Evolutionary conservation across 1,284 basidiomycete genomes (phyloP).

Genomic region (Malassezia restricta): DNA sequence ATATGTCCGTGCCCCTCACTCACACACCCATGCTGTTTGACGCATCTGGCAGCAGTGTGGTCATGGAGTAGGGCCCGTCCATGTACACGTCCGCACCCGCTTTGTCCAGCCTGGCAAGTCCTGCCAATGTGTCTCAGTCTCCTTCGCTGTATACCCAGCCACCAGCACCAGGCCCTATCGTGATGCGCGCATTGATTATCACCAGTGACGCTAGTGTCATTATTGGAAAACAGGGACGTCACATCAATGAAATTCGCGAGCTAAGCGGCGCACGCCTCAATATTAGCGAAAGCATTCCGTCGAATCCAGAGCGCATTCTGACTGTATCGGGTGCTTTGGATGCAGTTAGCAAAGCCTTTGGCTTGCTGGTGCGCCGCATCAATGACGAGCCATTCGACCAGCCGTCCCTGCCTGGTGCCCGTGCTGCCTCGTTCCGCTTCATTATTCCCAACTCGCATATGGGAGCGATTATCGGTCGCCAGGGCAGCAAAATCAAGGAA

Average conservation of each 20-base stretch:
- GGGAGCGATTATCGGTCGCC: constrained; percentile 97
- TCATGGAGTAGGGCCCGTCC: background rate
- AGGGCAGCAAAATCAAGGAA: constrained; percentile 96
- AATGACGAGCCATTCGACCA: constrained; percentile 98
- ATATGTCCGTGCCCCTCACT: background rate
- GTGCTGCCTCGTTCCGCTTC: constrained; percentile 89
- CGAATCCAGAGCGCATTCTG: constrained; percentile 93
- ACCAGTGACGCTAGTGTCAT: constrained; percentile 99
- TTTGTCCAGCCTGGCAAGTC: background rate
- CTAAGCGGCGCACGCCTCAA: constrained; percentile 74
- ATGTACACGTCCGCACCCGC: background rate
- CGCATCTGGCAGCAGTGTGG: background rate
- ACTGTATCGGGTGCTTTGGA: constrained; percentile 95
- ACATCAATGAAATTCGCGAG: constrained; percentile 97
- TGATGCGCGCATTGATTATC: constrained; percentile 61
- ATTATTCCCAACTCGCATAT: constrained; percentile 99
- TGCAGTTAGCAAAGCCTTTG: constrained; percentile 97
- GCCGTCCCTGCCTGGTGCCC: constrained; percentile 89
- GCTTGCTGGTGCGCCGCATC: constrained; percentile 92
- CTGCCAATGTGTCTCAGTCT: background rate
- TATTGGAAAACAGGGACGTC: constrained; percentile 88
- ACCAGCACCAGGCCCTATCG: constrained; percentile 24
- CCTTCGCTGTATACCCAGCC: constrained; percentile 13
- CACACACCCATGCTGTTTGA: background rate
- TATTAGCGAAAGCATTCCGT: constrained; percentile 48